Conservation (phyloP, 768 basidiomycete species). For the Psilocybe cyanescens region DNA sequence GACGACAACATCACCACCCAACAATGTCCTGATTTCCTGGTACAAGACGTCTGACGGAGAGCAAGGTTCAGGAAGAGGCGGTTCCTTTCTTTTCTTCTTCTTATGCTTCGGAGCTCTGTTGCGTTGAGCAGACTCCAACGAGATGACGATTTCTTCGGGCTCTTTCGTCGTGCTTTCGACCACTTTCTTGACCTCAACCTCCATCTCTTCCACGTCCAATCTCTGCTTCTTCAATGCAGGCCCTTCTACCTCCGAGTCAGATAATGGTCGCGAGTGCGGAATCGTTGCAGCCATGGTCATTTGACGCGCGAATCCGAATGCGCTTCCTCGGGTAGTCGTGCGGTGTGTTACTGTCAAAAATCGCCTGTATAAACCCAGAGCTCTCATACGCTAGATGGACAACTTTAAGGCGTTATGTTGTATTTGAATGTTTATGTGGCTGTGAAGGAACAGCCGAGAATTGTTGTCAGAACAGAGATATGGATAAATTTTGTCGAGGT, state of each 20-base stretch:
- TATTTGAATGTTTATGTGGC: no score
- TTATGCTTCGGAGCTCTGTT: constrained; percentile 16
- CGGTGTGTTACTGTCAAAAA: constrained; percentile 1
- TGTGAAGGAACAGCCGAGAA: background rate
- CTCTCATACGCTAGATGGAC: constrained; percentile 13
- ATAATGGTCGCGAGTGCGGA: constrained; percentile 23
- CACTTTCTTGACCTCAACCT: background rate
- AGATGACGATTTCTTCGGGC: constrained; percentile 2
- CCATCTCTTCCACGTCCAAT: background rate
- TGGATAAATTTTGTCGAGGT: background rate
- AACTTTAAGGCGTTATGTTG: background rate
- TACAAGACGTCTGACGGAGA: constrained; percentile 78
- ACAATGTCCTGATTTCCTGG: constrained; percentile 67
- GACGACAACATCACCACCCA: constrained; percentile 64
- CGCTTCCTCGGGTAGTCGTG: background rate
- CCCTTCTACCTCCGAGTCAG: constrained; percentile 16
- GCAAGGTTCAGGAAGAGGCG: constrained; percentile 58
- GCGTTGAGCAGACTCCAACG: constrained; percentile 8
- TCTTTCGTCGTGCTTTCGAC: background rate
- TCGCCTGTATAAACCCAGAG: constrained; percentile 13
- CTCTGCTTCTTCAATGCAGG: constrained; percentile 21
- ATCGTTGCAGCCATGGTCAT: constrained; percentile 25
- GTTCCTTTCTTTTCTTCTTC: constrained; percentile 40
- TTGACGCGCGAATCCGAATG: background rate
- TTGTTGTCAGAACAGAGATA: background rate